phyloP scores from a whole-genome alignment of 164 flowering plant genomes.

The Berberis thunbergii region DNA sequence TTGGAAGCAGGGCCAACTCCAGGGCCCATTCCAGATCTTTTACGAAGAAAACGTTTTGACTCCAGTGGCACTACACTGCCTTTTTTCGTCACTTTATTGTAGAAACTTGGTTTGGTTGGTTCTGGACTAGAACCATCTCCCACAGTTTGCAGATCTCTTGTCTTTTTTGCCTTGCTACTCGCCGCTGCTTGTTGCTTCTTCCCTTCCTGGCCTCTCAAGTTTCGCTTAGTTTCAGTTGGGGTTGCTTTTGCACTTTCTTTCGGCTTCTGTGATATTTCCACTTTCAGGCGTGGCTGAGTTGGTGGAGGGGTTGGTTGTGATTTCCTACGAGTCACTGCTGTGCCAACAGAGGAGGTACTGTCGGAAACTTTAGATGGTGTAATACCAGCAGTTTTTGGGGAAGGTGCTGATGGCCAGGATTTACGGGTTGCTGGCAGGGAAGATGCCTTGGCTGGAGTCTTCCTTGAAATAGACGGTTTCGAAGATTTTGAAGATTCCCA shows the following conservation, averaged over 20 bases:
- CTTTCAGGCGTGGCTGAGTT: slow-evolving; percentile 32
- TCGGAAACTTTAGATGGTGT: slow-evolving; percentile 36
- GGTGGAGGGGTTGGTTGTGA: slow-evolving; percentile 30
- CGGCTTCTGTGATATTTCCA: slow-evolving; percentile 30
- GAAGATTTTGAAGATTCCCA: slow-evolving; percentile 24
- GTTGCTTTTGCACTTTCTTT: slow-evolving; percentile 26
- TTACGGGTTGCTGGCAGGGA: slow-evolving; percentile 58
- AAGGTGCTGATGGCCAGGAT: slow-evolving; percentile 71
- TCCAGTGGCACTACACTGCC: slow-evolving; percentile 85
- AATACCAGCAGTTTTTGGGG: slow-evolving; percentile 30
- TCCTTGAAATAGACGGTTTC: slow-evolving; percentile 38
- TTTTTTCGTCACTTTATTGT: slow-evolving; percentile 60
- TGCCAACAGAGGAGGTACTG: slow-evolving; percentile 26
- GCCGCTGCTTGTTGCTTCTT: slow-evolving; percentile 27
- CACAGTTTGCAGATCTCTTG: slow-evolving; percentile 23
- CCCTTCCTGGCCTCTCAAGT: slow-evolving; percentile 24
- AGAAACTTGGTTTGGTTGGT: slow-evolving; percentile 45
- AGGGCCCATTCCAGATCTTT: slow-evolving; percentile 41
- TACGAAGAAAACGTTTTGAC: slow-evolving; percentile 58
- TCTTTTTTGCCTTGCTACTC: slow-evolving; percentile 33
- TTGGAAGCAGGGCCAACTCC: slow-evolving; percentile 30
- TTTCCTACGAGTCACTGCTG: slow-evolving; percentile 39
- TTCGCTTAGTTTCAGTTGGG: slow-evolving; percentile 20
- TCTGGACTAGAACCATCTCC: slow-evolving; percentile 26
- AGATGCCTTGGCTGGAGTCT: slow-evolving; percentile 39